phyloP scores from a whole-genome alignment of 179 eudicot species.

The Drosera spatulata region DNA sequence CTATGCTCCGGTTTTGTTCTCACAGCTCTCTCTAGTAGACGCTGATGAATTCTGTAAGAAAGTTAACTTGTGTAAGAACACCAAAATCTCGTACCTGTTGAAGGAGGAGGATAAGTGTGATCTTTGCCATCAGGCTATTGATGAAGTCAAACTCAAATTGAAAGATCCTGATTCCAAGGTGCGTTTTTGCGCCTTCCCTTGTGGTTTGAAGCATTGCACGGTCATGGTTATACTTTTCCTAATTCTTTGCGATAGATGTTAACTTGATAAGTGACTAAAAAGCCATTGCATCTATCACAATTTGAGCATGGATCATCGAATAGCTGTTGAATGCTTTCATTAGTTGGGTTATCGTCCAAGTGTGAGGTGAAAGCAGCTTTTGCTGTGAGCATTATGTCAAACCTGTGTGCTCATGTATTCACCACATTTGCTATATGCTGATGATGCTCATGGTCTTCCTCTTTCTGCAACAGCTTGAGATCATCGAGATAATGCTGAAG shows the following conservation, averaged over 20 bases:
- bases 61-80: slow-evolving; percentile 38
- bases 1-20: slow-evolving; percentile 61
- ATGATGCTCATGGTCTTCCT: slow-evolving; percentile 2
- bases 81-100: slow-evolving; percentile 11
- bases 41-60: slow-evolving; percentile 55
- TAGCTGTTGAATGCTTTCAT: too few species aligned
- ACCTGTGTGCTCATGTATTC: too few species aligned
- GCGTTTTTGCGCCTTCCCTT: slow-evolving; percentile 3
- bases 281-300: too few species aligned
- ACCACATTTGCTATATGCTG: not conserved
- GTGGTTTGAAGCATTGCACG: not conserved
- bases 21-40: slow-evolving; percentile 43
- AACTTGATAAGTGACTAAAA: too few species aligned
- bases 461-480: slow-evolving; percentile 34
- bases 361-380: too few species aligned
- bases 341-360: too few species aligned
- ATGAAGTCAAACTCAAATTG: slow-evolving; percentile 49
- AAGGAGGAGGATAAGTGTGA: slow-evolving; percentile 38
- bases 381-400: too few species aligned
- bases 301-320: too few species aligned
- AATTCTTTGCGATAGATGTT: not conserved
- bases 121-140: slow-evolving; percentile 43
- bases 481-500: slow-evolving; percentile 45
- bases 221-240: not conserved
- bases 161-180: slow-evolving; percentile 93